phyloP scores from a whole-genome alignment of 345 rosid genomes.

The Barbarea vulgaris region DNA sequence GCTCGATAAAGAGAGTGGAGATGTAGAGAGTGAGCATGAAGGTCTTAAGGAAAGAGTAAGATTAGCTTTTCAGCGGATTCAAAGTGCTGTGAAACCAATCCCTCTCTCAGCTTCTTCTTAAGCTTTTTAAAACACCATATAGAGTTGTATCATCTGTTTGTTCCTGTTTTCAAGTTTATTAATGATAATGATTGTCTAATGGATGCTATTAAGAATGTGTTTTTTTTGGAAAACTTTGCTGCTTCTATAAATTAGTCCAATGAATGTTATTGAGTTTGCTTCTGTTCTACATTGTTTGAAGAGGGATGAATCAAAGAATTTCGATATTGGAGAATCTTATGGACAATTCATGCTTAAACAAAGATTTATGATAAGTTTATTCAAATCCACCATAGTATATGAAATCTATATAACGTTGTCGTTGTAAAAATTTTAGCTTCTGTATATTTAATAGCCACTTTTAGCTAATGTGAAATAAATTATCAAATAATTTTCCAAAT shows the following conservation, averaged over 20 bases:
- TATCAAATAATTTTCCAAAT: no score
- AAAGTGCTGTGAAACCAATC: constrained; percentile 77
- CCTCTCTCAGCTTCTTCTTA: constrained; percentile 51
- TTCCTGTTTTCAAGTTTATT: constrained; percentile 15
- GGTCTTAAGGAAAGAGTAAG: constrained; percentile 84
- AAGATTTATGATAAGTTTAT: background rate
- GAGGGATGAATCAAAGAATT: background rate
- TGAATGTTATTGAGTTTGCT: background rate
- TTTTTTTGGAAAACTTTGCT: background rate
- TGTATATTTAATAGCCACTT: no score
- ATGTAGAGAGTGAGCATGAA: constrained; percentile 85
- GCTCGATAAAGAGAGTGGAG: constrained; percentile 82
- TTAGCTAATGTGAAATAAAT: no score
- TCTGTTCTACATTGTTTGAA: background rate
- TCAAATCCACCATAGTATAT: background rate
- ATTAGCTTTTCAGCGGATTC: constrained; percentile 66
- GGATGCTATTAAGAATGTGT: constrained; percentile 21
- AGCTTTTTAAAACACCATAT: background rate
- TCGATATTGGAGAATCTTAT: background rate
- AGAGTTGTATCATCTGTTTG: background rate
- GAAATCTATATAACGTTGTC: no score
- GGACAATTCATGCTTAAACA: background rate
- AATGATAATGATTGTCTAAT: background rate
- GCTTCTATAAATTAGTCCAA: background rate
- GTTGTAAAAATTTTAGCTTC: no score